Conservation (phyloP, 768 basidiomycete species). For the Psilocybe subaeruginosa region DNA sequence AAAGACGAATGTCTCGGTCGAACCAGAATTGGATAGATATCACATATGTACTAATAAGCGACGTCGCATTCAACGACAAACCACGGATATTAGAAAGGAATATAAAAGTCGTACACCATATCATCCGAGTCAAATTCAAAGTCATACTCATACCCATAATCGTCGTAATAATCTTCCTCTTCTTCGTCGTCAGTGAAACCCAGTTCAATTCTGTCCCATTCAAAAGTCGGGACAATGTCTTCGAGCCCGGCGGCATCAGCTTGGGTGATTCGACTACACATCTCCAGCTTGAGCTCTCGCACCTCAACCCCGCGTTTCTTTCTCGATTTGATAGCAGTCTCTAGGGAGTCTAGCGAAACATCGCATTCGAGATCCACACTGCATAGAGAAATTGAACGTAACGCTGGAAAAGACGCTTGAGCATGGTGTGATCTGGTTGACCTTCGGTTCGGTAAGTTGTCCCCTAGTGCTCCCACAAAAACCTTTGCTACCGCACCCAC, state of each 20-base stretch:
- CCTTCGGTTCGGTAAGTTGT: neutral
- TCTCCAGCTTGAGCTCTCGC: neutral
- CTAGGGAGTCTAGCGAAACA: neutral
- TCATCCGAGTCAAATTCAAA: neutral
- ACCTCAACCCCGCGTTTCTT: neutral
- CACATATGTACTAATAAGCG: too few relatives aligned
- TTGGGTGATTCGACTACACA: neutral
- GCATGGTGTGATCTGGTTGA: neutral
- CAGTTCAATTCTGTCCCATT: neutral
- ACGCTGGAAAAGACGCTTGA: neutral
- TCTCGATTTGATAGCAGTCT: neutral
- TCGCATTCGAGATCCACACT: neutral
- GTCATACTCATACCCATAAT: neutral
- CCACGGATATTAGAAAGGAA: neutral
- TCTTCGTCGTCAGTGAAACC: constrained; percentile 1
- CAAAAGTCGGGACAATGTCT: neutral
- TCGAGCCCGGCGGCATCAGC: neutral
- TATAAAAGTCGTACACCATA: neutral
- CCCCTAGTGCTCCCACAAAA: neutral
- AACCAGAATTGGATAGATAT: too few relatives aligned
- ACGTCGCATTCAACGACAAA: too few relatives aligned
- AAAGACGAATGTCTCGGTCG: too few relatives aligned
- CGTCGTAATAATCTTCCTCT: neutral
- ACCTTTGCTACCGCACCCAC: neutral
- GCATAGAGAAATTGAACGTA: neutral